phyloP scores from a whole-genome alignment of 805 yeast species.

The Wickerhamiella dianesei region DNA sequence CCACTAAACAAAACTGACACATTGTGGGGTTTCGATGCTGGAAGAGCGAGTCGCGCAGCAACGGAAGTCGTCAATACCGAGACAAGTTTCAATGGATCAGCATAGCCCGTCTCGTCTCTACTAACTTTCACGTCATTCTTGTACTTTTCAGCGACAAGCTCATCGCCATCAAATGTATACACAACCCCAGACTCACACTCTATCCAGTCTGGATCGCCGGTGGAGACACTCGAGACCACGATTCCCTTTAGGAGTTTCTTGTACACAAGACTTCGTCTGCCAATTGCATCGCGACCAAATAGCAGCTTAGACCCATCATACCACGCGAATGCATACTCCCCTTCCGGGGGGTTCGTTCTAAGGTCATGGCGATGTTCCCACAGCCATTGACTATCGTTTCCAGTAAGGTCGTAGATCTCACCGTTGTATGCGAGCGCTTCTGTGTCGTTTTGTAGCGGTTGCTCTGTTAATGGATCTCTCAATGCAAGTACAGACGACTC shows the following conservation, averaged over 20 bases:
- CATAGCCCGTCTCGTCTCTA: not conserved
- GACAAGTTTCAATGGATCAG: not conserved
- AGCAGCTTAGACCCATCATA: constrained; percentile 33
- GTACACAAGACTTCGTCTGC: constrained; percentile 64
- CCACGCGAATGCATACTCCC: constrained; percentile 67
- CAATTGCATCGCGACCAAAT: constrained; percentile 77
- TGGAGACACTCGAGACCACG: constrained; percentile 11
- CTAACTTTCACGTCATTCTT: not conserved
- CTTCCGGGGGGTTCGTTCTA: constrained; percentile 34
- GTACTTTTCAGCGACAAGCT: too few species aligned
- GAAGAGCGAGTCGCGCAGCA: constrained; percentile 8
- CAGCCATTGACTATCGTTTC: constrained; percentile 55
- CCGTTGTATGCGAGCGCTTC: constrained; percentile 72
- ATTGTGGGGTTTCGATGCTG: constrained; percentile 11
- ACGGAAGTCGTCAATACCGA: constrained; percentile 11
- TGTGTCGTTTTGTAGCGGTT: constrained; percentile 38
- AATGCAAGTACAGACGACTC: constrained; percentile 56
- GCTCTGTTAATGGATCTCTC: constrained; percentile 63
- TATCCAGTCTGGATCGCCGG: constrained; percentile 6
- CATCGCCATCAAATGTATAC: constrained; percentile 5
- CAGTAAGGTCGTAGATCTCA: constrained; percentile 52
- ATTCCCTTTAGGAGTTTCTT: constrained; percentile 15
- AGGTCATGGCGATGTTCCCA: constrained; percentile 25
- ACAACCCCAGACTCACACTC: constrained; percentile 19
- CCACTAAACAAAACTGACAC: constrained; percentile 76